Evolutionary conservation across 2,329 filamentous ascomycete species (phyloP), one percentile per base, ranked within the genome.

Genomic region (Cercospora janseana): DNA sequence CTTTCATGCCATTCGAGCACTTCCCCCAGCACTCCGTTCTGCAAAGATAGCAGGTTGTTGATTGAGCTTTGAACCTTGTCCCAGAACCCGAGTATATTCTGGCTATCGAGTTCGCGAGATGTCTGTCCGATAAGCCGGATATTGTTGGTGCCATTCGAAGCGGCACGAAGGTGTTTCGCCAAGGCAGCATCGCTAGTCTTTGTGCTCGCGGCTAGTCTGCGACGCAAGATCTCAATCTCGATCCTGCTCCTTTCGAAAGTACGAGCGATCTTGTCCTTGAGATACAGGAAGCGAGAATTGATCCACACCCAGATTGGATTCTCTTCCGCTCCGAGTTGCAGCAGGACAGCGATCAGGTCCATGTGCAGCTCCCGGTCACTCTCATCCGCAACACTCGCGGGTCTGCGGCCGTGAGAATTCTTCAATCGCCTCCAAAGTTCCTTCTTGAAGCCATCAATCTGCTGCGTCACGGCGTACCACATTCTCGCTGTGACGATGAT

Each of bases 281-380:
- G 77, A 63, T 91, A 85, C 57, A 95, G 88, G 65, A 91, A 94
- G 37, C 88, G 84, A 63, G 89, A 95, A 48, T 92, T 75, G 20
- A 98, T 81, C 91, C 93, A 98, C 8, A 94, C 80, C 88, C 88
- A 95, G 55, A 98, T 95, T 1, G 93, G 93, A 62, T 95, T 98
- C 52, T 97, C 90, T 7, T 95, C 87, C 2, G 95, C 90, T 5
- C 93, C 94, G 15, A 98, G 76, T 68, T 98, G 92, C n/a, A 98
- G 74, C 46, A 98, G 77, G 27, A 96, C 77, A 16, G 83, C 79
- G 47, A 98, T 97, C 40, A 96, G 76, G 65, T 95, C 89, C 82
- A 96, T 89, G 63, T 96, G 87, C 66, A 95, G 89, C 64, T 92
- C 88, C 78, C 78, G 43, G 65, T 71, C 43, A 31, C 66, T 64